phyloP scores from a whole-genome alignment of 1,139 yeast species.

The Meyerozyma guilliermondii region DNA sequence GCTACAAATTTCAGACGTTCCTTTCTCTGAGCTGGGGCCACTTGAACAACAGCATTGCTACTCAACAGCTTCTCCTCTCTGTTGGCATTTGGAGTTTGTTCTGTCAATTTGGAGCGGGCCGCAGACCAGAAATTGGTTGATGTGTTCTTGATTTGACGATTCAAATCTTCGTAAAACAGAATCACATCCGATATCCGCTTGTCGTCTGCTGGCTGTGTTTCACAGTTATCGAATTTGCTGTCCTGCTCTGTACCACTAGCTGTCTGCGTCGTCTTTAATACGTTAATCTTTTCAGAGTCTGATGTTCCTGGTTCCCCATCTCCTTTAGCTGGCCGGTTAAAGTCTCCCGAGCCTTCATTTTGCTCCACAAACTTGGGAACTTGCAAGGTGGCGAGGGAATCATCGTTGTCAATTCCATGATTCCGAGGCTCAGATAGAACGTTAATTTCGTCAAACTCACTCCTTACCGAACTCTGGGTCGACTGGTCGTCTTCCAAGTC shows the following conservation, averaged over 20 bases:
- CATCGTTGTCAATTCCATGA: not conserved
- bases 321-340: not conserved
- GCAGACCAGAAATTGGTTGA: not conserved
- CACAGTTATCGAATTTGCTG: no score
- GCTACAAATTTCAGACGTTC: not conserved
- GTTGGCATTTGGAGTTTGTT: not conserved
- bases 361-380: not conserved
- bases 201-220: no score
- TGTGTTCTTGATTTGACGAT: not conserved
- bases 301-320: not conserved
- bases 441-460: not conserved
- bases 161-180: not conserved
- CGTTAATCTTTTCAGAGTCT: not conserved
- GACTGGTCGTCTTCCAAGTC: constrained; percentile 2
- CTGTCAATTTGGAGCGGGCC: not conserved
- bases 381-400: constrained; percentile 1
- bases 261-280: not conserved
- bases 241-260: no score
- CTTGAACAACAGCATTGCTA: not conserved
- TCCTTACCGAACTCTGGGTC: not conserved
- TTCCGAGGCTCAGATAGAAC: not conserved
- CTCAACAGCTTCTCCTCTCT: not conserved
- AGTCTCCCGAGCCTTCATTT: not conserved
- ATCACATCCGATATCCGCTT: not conserved
- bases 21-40: not conserved